Evolutionary conservation across 2,329 filamentous ascomycete species (phyloP), one percentile per base, ranked within the genome.

Genomic region (Rutstroemia sp.): DNA sequence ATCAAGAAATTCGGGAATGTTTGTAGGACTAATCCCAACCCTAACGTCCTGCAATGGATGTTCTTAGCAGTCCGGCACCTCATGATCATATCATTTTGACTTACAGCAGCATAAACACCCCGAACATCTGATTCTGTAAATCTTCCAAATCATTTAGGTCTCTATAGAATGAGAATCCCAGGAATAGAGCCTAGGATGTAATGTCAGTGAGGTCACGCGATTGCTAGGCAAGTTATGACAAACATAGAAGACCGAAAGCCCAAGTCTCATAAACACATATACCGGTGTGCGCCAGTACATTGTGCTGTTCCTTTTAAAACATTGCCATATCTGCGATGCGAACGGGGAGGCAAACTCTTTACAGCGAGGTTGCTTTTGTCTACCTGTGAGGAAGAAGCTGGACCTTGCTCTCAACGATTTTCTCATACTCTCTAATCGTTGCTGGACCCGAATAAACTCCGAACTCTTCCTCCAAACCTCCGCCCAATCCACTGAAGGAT

Each of bases 21-120:
- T 63, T 92, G 87, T 64, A 91, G 86, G 57, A 92, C 88, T 0
- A 92, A 73, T 0, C 86, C 85, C 0, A 87, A 87, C 1, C 81
- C 79, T 61, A 94, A 88, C 6, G 84, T 89, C 4, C 54, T 56
- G 21, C 17, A 44, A 19, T 10, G 17, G 16, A 56, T 51, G 19
- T 19, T 21, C 6, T 56, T 12, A 56, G 16, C 12, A 19, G 6
- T 25, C n/a, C 25, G 4, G 17, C 12, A 16, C 16, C 7, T 1
- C 14, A 44, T 34, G 9, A 3, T 3, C 4, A 0, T 17, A 34
- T 45, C 3, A 5, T 3, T 4, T 21, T 5, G 0, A 16, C 48
- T 47, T 7, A 56, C 54, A 92, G 75, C 0, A 86, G 87, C 78
- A 90, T 84, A 71, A 92, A 92, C 55, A 87, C 76, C 8, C 85